phyloP scores from a whole-genome alignment of 495 filamentous ascomycete genomes.

The Cladorrhinum samala region DNA sequence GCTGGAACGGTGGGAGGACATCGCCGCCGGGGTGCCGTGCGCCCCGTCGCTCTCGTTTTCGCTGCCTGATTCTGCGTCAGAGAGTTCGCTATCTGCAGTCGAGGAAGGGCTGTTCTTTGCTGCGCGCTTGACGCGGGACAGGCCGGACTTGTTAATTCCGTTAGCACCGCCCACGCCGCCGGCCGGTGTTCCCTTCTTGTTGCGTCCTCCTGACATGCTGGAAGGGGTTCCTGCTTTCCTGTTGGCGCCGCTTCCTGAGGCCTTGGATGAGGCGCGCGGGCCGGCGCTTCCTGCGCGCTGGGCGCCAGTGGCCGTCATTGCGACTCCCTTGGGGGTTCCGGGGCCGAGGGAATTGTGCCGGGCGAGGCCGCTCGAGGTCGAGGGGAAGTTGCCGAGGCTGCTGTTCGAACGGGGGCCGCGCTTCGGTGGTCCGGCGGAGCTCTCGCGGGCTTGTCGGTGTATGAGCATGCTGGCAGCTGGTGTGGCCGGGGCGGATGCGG shows the following conservation, averaged over 20 bases:
- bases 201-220: slow-evolving; percentile 31
- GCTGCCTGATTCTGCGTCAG: slow-evolving; percentile 58
- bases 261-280: slow-evolving; percentile 54
- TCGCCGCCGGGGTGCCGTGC: slow-evolving; percentile 25
- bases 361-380: slow-evolving; percentile 63
- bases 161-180: slow-evolving; percentile 44
- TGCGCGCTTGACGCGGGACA: slow-evolving; percentile 47
- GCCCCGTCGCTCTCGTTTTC: slow-evolving; percentile 38
- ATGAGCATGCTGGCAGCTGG: slow-evolving; percentile 57
- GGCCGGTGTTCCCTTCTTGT: slow-evolving; percentile 51
- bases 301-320: slow-evolving; percentile 46
- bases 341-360: slow-evolving; percentile 79
- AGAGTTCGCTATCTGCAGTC: slow-evolving; percentile 55
- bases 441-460: slow-evolving; percentile 63
- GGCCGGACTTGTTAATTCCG: slow-evolving; percentile 36
- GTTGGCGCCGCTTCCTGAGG: slow-evolving; percentile 21
- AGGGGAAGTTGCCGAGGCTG: slow-evolving; percentile 57
- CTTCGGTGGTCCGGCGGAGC: slow-evolving; percentile 65
- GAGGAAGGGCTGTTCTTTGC: slow-evolving; percentile 57
- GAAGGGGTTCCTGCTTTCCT: slow-evolving; percentile 61
- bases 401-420: slow-evolving; percentile 68
- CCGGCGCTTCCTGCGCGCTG: slow-evolving; percentile 68
- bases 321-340: slow-evolving; percentile 68
- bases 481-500: slow-evolving; percentile 59
- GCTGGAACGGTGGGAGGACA: slow-evolving; percentile 13